Evolutionary conservation across 2,329 filamentous ascomycete genomes (phyloP).

Genomic region (Cercospora zeae-maydis): DNA sequence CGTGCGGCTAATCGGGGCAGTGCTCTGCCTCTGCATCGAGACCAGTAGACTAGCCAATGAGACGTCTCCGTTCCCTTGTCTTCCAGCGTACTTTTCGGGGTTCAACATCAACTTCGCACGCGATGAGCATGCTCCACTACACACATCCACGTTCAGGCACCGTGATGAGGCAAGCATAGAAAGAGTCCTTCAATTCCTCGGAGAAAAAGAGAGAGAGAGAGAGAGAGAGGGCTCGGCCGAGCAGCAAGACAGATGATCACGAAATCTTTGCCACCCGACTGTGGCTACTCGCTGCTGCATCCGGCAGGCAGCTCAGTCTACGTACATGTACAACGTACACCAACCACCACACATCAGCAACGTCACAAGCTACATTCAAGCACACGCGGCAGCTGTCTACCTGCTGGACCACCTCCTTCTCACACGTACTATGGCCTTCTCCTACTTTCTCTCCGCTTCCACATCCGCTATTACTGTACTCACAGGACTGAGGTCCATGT

Average conservation of each 20-base stretch:
- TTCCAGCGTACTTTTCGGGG: not conserved
- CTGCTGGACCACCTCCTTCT: slow-evolving; percentile 7
- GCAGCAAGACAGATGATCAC: not conserved
- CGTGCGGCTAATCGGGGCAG: slow-evolving; percentile 1
- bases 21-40: not conserved
- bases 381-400: slow-evolving; percentile 19
- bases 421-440: slow-evolving; percentile 11
- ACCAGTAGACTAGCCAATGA: not conserved
- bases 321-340: too few species aligned
- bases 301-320: slow-evolving; percentile 10
- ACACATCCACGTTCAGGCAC: not conserved
- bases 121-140: not conserved
- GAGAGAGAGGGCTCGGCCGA: slow-evolving; percentile 9
- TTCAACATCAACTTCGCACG: not conserved
- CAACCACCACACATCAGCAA: slow-evolving; percentile 20
- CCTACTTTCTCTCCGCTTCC: slow-evolving; percentile 10
- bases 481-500: slow-evolving; percentile 3
- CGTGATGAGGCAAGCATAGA: not conserved
- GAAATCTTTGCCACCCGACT: slow-evolving; percentile 8
- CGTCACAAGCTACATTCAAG: slow-evolving; percentile 15
- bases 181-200: not conserved
- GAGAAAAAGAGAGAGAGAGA: too few species aligned
- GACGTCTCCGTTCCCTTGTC: not conserved
- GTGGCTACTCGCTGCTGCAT: slow-evolving; percentile 13
- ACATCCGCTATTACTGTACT: not conserved